These are phyloP conservation scores for Eurotiales sp. DNA, from an alignment of 2,329 filamentous ascomycete species.

Conservation along the genomic window DNA sequence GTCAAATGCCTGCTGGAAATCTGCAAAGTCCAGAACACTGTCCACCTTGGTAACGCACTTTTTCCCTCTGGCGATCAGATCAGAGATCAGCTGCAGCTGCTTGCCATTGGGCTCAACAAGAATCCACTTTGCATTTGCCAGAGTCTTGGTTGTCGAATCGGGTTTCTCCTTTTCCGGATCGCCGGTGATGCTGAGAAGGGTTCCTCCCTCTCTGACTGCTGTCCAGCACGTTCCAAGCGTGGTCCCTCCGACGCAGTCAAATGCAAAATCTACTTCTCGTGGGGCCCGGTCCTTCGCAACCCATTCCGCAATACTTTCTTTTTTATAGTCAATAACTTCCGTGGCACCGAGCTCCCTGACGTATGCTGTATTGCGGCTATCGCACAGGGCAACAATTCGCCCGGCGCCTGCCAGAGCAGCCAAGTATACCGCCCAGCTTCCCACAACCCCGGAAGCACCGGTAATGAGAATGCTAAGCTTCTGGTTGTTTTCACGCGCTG, in stretches of 20 bases:
- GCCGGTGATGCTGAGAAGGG: slow-evolving; percentile 8
- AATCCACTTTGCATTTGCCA: slow-evolving; percentile 3
- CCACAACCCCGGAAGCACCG: slow-evolving; percentile 5
- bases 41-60: slow-evolving; percentile 7
- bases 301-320: neutral
- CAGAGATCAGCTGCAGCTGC: slow-evolving; percentile 2
- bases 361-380: neutral
- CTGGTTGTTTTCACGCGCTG: neutral
- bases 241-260: slow-evolving; percentile 11
- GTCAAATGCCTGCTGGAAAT: slow-evolving; percentile 11
- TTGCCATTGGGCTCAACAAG: slow-evolving; percentile 6
- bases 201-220: slow-evolving; percentile 7
- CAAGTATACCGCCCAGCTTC: slow-evolving; percentile 6
- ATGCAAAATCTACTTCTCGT: slow-evolving; percentile 4
- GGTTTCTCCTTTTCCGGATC: slow-evolving; percentile 7
- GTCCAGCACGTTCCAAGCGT: slow-evolving; percentile 7
- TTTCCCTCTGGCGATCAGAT: neutral
- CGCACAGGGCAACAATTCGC: slow-evolving; percentile 4
- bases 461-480: slow-evolving; percentile 9
- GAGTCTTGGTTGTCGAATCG: neutral
- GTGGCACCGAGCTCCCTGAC: slow-evolving; percentile 6
- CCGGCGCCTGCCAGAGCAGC: slow-evolving; percentile 8
- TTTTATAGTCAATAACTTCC: slow-evolving; percentile 3
- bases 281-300: neutral
- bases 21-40: slow-evolving; percentile 5